Evolutionary conservation across 805 yeast genomes (phyloP), one percentile per base, ranked within the genome.

Genomic region (Pichia kluyveri): DNA sequence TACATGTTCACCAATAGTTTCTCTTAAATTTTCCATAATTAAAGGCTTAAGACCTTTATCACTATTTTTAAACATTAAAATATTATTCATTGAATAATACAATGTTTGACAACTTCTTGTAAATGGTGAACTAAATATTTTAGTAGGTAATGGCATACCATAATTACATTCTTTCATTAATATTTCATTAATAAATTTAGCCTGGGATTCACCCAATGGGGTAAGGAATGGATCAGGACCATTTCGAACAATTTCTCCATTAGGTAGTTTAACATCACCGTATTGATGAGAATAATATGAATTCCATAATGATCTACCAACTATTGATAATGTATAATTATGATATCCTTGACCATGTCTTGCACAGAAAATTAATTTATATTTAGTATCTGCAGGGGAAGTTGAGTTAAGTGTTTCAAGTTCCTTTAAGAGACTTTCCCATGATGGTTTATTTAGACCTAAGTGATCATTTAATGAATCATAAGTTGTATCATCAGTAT

Each of bases 291-390:
- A 69, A 80, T 81, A 80, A 49, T 80, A 71, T 0, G 58, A 55
- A 54, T 77, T 63, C 89, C 87, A 82, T n/a, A 63, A 75, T 2
- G 70, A 69, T 18, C 68, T 47, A 11, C 86, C 86, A 55, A 79
- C 80, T 50, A 75, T 70, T 23, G 63, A 65, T 15, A 80, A 77
- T 3, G 77, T 73, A 41, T 69, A 67, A 55, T 82, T 82, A 53
- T 82, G 89, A 57, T 64, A 75, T 0, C 87, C 88, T 60, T 82
- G 85, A 7, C 87, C 88, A 55, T 82, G 88, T 58, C 88, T 70
- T 11, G 83, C 82, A 46, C 77, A 68, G 43, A 77, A 71, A 4
- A 80, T 49, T 42, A 80, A 55, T 55, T 79, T 80, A 60, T 69
- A 77, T 50, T 73, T 69, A 1, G 31, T 19, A 6, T 37, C 26